Evolutionary conservation across 257 asterid genomes (phyloP).

Genomic region (Euphrasia confusa): DNA sequence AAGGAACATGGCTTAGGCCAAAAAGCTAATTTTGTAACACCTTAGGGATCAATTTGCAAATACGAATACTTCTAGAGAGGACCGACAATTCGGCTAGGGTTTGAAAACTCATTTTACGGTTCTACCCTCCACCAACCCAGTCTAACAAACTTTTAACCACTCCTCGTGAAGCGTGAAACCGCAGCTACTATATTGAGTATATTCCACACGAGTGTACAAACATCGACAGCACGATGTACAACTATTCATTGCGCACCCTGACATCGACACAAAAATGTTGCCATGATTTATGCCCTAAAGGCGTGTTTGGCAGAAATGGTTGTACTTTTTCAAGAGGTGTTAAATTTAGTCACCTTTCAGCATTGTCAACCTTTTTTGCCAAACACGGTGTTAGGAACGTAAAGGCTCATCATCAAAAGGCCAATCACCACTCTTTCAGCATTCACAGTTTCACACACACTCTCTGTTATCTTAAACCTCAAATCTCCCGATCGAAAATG

Average conservation of each 20-base stretch:
- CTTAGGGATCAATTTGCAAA: constrained; percentile 17
- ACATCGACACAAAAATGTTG: constrained; percentile 1
- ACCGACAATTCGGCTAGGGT: constrained; percentile 29
- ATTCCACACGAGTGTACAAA: constrained; percentile 15
- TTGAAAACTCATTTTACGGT: neutral
- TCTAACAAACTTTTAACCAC: constrained; percentile 4
- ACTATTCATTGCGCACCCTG: neutral
- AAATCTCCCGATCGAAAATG: constrained; percentile 35
- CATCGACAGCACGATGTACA: constrained; percentile 12
- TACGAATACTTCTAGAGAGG: neutral
- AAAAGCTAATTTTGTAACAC: constrained; percentile 9
- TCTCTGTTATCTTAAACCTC: constrained; percentile 7
- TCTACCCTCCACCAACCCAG: constrained; percentile 18
- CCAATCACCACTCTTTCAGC: neutral
- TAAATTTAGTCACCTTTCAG: too few relatives aligned
- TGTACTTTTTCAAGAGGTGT: too few relatives aligned
- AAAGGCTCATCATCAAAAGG: constrained; percentile 23
- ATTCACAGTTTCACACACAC: constrained; percentile 18
- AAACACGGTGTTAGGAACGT: constrained; percentile 31
- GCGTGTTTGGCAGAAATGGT: constrained; percentile 9
- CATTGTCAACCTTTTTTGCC: neutral
- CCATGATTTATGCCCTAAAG: neutral
- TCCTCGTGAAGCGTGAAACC: constrained; percentile 27
- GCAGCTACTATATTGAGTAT: neutral
- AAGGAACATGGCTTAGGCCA: neutral